Base-by-base conservation (phyloP, 805 yeast species). In the Nakazawaea populi region DNA sequence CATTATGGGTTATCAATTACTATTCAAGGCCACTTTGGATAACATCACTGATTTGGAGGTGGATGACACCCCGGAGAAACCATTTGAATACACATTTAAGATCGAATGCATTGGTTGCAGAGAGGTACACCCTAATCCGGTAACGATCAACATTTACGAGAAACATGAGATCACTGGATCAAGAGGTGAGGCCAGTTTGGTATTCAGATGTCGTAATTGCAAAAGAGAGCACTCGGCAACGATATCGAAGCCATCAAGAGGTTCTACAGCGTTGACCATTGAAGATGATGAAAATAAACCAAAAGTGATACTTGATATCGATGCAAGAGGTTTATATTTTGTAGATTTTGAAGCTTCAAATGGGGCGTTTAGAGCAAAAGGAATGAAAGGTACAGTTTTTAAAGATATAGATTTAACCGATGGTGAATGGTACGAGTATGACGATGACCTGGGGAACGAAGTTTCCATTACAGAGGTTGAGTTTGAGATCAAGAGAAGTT, bases 341-440 rank as follows among this genome's bases (percentile, higher is more conserved):
- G 70, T 72, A 8, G 80, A 80, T 51, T 90, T 89, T 56, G 65
- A 80, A 14, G 87, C 96, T 2, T 27, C 34, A 5, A 77, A 59
- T 37, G 94, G 92, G 0, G 66, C 63, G 42, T 86, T 86, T 63
- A 58, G 63, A 32, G 82, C 86, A 50, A 68, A 61, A 40, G 87
- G 87, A 10, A 72, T 68, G 5, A 82, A 78, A 11, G 64, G 79
- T 2, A 72, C 85, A 8, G 66, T 63, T 48, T 88, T 87, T 60
- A 61, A 61, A 5, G 88, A 86, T 31, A 77, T 89, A 29, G 94
- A 86, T 51, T 70, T 90, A 31, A 77, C 74, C 37, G 96, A 88
- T 29, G 82, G 80, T 48, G 98, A 94, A 63, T 91, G 96, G 91
- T 94, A 84, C 63, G 99, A 94, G 60, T 94, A 91, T 62, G 98